Base-by-base conservation (phyloP, 345 rosid species). In the Cardamine chenopodiifolia region DNA sequence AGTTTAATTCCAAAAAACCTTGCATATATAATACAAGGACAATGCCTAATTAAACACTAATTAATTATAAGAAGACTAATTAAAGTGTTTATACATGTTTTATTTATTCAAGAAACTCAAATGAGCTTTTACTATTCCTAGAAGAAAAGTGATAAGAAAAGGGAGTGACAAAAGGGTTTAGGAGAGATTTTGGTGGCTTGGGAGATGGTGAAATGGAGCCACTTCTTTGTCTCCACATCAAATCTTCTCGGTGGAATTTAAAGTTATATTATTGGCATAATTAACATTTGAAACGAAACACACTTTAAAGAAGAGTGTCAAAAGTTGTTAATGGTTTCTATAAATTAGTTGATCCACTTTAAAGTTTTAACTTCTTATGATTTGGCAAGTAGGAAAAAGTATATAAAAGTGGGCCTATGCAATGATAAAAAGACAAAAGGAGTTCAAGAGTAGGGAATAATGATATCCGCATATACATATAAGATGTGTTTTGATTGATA, bases 141-240 rank as follows among this genome's bases (percentile, higher is more conserved):
- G 20, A n/a, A 12, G 20, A 44, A 32, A 68, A 62, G 63, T 61
- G 58, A 59, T n/a, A 40, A 28, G 48, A 60, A 75, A 53, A 54
- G 28, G 63, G 49, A 45, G 44, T 62, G 80, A 70, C 74, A 76
- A 71, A 78, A 71, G 76, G 77, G 72, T 77, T 66, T 71, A 71
- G 80, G 80, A 77, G 81, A 78, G 81, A 75, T 65, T 77, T 80
- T 80, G 78, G 77, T 71, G 72, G 82, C 81, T 78, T 83, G 67
- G 85, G 85, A 78, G 85, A 78, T 73, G 84, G 81, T 71, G 81
- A 78, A 78, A 72, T 76, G 85, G 79, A 69, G 78, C 68, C 81
- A 55, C 59, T 75, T 71, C 48, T 47, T 73, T 69, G 72, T 72
- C 81, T 78, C 74, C 13, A 73, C 66, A 68, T 74, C 72, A 63